Conservation (phyloP, 495 filamentous ascomycete genomes). For the Penicillium alfredii region DNA sequence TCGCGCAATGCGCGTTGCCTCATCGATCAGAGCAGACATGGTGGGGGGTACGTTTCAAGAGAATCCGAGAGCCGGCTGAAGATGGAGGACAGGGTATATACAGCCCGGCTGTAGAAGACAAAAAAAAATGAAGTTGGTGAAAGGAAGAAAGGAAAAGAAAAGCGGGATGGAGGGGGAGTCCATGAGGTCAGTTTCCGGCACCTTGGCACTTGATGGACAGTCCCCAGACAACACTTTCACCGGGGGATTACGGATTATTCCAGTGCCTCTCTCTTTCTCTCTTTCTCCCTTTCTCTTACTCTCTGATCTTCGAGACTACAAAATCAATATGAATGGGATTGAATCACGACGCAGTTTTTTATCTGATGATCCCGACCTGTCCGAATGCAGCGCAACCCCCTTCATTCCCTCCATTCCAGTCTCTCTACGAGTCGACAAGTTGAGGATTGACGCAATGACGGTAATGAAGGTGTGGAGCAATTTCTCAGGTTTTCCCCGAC, state of each 20-base stretch:
- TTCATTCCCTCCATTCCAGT: slow-evolving; percentile 1
- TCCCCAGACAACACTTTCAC: slow-evolving; percentile 1
- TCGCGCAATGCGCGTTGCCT: slow-evolving; percentile 69
- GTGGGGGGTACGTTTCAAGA: slow-evolving; percentile 9
- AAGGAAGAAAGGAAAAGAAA: slow-evolving; percentile 7
- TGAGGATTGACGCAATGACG: slow-evolving; percentile 8
- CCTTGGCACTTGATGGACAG: slow-evolving; percentile 6
- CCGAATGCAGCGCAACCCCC: not conserved
- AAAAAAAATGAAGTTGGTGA: slow-evolving; percentile 2
- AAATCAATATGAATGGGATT: not conserved
- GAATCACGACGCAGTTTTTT: not conserved
- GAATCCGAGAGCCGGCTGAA: too few relatives aligned
- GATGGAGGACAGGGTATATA: slow-evolving; percentile 4
- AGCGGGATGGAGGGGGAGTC: slow-evolving; percentile 24
- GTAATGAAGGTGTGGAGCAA: slow-evolving; percentile 17
- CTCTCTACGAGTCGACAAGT: not conserved
- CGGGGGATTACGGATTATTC: not conserved
- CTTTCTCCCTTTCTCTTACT: not conserved
- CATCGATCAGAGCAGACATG: slow-evolving; percentile 55
- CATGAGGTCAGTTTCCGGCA: slow-evolving; percentile 35
- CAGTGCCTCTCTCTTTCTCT: slow-evolving; percentile 12
- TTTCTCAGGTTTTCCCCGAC: slow-evolving; percentile 17
- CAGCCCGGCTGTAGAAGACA: slow-evolving; percentile 5
- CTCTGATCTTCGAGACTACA: not conserved
- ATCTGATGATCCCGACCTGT: not conserved